Percentiles rank a stretch among this genome's conserved stretches.
Evolutionary conservation across 1,284 basidiomycete genomes (phyloP).

Genomic region (Violaceomyces palustris): DNA sequence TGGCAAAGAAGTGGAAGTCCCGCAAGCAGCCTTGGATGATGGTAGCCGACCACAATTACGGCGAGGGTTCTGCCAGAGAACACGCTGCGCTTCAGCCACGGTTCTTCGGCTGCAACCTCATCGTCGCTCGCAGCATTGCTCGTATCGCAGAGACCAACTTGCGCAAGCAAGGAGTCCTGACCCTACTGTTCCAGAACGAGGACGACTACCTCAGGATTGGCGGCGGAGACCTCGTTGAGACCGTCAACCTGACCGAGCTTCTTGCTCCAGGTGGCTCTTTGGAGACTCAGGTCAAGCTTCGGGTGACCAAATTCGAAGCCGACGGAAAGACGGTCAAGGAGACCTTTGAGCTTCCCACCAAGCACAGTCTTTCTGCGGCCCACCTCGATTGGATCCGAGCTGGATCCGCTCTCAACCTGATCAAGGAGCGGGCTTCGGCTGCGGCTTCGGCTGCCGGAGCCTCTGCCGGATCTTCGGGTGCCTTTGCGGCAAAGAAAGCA

Average conservation of each 20-base stretch:
- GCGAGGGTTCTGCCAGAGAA: conserved; percentile 95
- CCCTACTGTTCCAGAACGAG: conserved; percentile 50
- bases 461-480: conserved; percentile 6
- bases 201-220: conserved; percentile 44
- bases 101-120: conserved; percentile 68
- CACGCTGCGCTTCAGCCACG: conserved; percentile 95
- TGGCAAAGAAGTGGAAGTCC: conserved; percentile 43
- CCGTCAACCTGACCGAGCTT: conserved; percentile 44
- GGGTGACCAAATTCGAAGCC: conserved; percentile 44
- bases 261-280: conserved; percentile 39
- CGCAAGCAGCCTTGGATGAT: conserved; percentile 70
- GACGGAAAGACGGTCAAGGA: conserved; percentile 41
- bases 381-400: conserved; percentile 51
- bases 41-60: conserved; percentile 80
- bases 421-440: conserved; percentile 36
- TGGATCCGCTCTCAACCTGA: conserved; percentile 50
- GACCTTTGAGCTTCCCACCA: conserved; percentile 44
- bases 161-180: conserved; percentile 52
- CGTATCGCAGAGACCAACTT: conserved; percentile 65
- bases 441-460: not conserved
- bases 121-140: conserved; percentile 58
- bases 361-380: conserved; percentile 41
- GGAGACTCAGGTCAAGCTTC: conserved; percentile 39
- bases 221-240: conserved; percentile 47
- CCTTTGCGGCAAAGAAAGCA: conserved; percentile 16